Evolutionary conservation across 2,329 filamentous ascomycete genomes (phyloP).

Genomic region (Hymenoscyphus infarciens): DNA sequence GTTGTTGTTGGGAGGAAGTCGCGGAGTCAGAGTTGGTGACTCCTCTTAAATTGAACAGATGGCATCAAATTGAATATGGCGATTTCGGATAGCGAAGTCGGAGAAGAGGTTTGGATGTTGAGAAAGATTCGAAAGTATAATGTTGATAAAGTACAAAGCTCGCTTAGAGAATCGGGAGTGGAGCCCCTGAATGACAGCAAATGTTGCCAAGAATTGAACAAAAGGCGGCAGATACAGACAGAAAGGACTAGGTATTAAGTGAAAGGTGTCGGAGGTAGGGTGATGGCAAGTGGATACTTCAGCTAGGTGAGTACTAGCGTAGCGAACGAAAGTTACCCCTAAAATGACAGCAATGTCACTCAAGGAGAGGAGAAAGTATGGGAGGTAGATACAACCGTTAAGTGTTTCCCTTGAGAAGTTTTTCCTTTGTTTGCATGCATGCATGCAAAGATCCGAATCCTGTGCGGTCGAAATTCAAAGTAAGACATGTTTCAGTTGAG

Average conservation of each 20-base stretch:
- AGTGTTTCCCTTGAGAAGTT: neutral
- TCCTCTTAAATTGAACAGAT: neutral
- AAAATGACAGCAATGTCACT: neutral
- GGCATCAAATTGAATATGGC: neutral
- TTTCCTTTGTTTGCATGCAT: no score
- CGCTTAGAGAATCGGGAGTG: neutral
- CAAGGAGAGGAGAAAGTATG: neutral
- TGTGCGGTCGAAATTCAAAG: neutral
- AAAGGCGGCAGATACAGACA: no score
- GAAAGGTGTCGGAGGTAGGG: no score
- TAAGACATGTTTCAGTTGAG: neutral
- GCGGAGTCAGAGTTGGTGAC: neutral
- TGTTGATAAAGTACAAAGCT: neutral
- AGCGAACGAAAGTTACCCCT: neutral
- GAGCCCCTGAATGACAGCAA: neutral
- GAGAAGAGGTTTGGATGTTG: neutral
- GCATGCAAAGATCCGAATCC: neutral
- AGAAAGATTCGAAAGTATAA: neutral
- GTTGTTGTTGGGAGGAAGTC: neutral
- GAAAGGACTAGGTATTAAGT: no score
- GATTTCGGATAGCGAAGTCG: neutral
- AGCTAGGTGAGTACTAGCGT: neutral
- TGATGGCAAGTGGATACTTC: neutral
- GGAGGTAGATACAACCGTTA: neutral
- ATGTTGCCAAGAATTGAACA: neutral